phyloP scores from a whole-genome alignment of 108 stramenopile species.

The Nitzschia inconspicua region DNA sequence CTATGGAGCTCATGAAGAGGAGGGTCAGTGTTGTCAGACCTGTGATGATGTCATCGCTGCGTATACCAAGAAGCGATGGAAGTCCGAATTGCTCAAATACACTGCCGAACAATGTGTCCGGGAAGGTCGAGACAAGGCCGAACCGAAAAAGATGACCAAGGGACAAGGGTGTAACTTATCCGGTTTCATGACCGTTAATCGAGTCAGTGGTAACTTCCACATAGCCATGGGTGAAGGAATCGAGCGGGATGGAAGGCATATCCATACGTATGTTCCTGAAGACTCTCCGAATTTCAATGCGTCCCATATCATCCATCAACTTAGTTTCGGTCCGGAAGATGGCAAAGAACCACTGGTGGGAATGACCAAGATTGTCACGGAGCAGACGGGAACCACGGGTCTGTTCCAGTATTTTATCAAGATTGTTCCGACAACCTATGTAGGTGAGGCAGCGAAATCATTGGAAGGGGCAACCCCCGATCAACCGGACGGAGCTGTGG shows the following conservation, averaged over 20 bases:
- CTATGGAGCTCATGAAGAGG: slow-evolving; percentile 80
- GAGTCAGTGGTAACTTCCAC: slow-evolving; percentile 97
- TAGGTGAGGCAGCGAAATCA: slow-evolving; percentile 20
- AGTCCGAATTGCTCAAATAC: slow-evolving; percentile 47
- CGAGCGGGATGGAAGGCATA: slow-evolving; percentile 89
- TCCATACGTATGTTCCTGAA: slow-evolving; percentile 83
- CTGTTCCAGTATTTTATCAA: slow-evolving; percentile 96
- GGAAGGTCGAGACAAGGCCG: slow-evolving; percentile 63
- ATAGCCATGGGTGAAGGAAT: slow-evolving; percentile 97
- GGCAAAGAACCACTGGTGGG: slow-evolving; percentile 61
- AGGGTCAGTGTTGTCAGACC: slow-evolving; percentile 85
- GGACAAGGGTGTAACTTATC: slow-evolving; percentile 92
- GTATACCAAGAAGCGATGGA: slow-evolving; percentile 83
- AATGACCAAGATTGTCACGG: slow-evolving; percentile 63
- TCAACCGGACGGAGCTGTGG: slow-evolving; percentile 22
- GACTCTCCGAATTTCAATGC: slow-evolving; percentile 92
- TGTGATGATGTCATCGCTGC: slow-evolving; percentile 83
- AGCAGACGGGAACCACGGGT: slow-evolving; percentile 78
- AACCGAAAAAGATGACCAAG: slow-evolving; percentile 59
- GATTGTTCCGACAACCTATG: slow-evolving; percentile 87
- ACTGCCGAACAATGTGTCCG: slow-evolving; percentile 93
- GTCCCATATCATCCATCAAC: slow-evolving; percentile 88
- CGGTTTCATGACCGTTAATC: slow-evolving; percentile 92
- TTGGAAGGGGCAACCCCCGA: background rate
- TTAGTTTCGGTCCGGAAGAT: slow-evolving; percentile 83